Evolutionary conservation across 768 basidiomycete species (phyloP).

Genomic region (Tylopilus vinaceipallidus): DNA sequence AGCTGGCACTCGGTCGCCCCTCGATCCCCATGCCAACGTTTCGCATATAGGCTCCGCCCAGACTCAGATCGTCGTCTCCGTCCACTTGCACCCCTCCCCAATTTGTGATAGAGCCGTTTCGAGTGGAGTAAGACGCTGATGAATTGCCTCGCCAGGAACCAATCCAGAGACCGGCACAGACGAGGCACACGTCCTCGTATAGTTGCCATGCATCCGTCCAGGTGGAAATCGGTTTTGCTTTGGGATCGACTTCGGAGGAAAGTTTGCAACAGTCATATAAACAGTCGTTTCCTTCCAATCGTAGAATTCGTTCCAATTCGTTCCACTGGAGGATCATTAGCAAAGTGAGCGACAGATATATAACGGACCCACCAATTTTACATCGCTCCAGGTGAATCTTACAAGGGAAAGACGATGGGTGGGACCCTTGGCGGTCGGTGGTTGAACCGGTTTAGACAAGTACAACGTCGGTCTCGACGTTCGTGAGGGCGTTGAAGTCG

Average conservation of each 20-base stretch:
- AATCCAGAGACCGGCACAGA: slow-evolving; percentile 83
- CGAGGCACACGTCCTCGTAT: slow-evolving; percentile 82
- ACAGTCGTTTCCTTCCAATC: slow-evolving; percentile 41
- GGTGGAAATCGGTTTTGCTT: slow-evolving; percentile 41
- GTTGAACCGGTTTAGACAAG: slow-evolving; percentile 48
- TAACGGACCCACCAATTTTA: slow-evolving; percentile 54
- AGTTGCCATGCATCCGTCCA: slow-evolving; percentile 80
- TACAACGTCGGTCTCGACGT: slow-evolving; percentile 66
- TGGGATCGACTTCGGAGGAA: slow-evolving; percentile 29
- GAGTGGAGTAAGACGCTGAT: slow-evolving; percentile 46
- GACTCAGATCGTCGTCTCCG: slow-evolving; percentile 60
- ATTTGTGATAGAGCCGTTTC: slow-evolving; percentile 42
- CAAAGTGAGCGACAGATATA: neutral
- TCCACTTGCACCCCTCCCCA: slow-evolving; percentile 62
- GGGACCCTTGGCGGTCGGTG: slow-evolving; percentile 37
- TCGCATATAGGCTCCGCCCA: slow-evolving; percentile 45
- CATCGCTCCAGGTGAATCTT: slow-evolving; percentile 82
- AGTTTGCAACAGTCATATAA: slow-evolving; percentile 35
- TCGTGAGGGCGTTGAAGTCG: slow-evolving; percentile 59
- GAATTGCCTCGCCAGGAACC: slow-evolving; percentile 59
- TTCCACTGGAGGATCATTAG: slow-evolving; percentile 55
- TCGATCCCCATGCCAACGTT: slow-evolving; percentile 72
- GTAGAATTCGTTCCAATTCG: slow-evolving; percentile 69
- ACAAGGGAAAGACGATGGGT: slow-evolving; percentile 59
- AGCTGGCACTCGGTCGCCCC: slow-evolving; percentile 43